Evolutionary conservation across 208 protist species (phyloP).

Genomic region (Naegleria gruberi): DNA sequence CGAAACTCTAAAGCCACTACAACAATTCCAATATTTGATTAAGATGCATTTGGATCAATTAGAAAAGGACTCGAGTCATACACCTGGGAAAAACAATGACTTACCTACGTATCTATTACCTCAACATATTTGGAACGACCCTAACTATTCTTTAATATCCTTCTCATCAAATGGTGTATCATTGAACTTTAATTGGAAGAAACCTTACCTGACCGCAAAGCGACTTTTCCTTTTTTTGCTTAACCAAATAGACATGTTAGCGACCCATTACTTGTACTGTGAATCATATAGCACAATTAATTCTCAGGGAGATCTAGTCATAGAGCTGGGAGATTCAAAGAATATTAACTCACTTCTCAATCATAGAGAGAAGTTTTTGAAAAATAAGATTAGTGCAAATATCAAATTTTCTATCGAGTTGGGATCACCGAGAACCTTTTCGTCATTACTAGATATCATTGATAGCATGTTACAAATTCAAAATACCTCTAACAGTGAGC

Average conservation of each 20-base stretch:
- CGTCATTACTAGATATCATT: background rate
- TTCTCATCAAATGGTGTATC: background rate
- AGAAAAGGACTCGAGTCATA: background rate
- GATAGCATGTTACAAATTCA: background rate
- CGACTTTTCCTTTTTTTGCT: constrained; percentile 7
- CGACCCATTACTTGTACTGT: background rate
- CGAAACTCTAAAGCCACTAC: background rate
- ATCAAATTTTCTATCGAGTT: background rate
- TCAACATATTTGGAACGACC: background rate
- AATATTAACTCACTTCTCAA: background rate
- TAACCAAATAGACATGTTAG: background rate
- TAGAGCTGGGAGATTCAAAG: too few relatives aligned
- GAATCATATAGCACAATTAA: background rate
- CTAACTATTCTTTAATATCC: background rate
- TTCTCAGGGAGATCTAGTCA: background rate
- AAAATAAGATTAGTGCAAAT: background rate
- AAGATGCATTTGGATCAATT: background rate
- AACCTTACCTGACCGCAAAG: background rate
- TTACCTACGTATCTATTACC: too few relatives aligned
- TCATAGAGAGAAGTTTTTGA: background rate
- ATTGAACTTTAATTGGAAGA: background rate
- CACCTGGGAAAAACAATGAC: background rate
- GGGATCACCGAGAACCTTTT: background rate
- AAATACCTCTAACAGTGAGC: background rate
- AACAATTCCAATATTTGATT: background rate